Percentiles rank a stretch among this genome's conserved stretches.
Conservation (phyloP, 1,139 yeast species). For the Suhomyces taliae region DNA sequence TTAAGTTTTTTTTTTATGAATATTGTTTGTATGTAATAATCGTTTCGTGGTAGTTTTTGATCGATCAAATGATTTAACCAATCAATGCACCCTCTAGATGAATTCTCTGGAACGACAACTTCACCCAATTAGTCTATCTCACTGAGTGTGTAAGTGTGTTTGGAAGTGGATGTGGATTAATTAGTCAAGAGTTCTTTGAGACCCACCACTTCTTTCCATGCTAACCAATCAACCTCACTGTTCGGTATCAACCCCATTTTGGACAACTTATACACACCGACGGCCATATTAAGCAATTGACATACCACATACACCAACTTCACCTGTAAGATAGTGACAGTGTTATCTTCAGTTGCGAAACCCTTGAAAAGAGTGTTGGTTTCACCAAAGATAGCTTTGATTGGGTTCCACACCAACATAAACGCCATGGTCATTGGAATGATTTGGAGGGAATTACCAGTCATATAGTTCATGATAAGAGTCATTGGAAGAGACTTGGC, state of each 20-base stretch:
- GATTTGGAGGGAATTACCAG: constrained; percentile 86
- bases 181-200: constrained; percentile 25
- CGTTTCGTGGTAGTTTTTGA: too few relatives aligned
- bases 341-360: constrained; percentile 37
- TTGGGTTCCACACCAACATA: constrained; percentile 77
- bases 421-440: constrained; percentile 90
- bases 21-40: too few relatives aligned
- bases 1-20: too few relatives aligned
- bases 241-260: constrained; percentile 91
- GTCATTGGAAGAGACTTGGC: constrained; percentile 90
- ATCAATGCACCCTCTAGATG: too few relatives aligned
- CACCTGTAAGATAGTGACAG: constrained; percentile 41
- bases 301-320: constrained; percentile 49
- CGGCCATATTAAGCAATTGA: constrained; percentile 63
- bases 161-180: background rate
- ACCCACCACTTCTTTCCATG: constrained; percentile 62
- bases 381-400: constrained; percentile 64
- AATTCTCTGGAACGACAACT: too few relatives aligned
- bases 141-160: too few relatives aligned
- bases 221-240: constrained; percentile 85
- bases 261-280: constrained; percentile 84
- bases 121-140: too few relatives aligned
- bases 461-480: constrained; percentile 85
- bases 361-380: constrained; percentile 47
- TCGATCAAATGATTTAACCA: too few relatives aligned